Evolutionary conservation across 495 filamentous ascomycete species (phyloP).

Genomic region (Talaromyces liani): DNA sequence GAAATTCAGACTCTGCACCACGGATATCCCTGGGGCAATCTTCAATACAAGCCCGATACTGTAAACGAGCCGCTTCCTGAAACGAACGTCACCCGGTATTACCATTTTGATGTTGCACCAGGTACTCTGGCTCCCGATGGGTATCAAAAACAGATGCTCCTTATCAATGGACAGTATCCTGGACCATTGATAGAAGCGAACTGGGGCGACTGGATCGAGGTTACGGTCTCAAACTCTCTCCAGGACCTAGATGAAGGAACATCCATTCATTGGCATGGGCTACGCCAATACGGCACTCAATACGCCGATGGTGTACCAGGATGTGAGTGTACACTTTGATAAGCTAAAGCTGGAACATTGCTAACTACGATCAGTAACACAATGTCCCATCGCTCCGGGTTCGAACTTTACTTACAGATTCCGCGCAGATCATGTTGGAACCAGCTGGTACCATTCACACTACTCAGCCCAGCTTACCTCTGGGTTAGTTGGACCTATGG

Average conservation of each 20-base stretch:
- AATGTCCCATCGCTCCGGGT: constrained; percentile 23
- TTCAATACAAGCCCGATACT: too few relatives aligned
- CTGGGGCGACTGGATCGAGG: constrained; percentile 35
- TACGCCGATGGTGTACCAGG: constrained; percentile 8
- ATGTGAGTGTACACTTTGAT: constrained; percentile 8
- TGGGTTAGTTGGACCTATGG: constrained; percentile 21
- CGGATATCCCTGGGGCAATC: too few relatives aligned
- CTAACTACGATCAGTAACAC: constrained; percentile 3
- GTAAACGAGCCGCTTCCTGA: too few relatives aligned
- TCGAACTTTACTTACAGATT: constrained; percentile 46
- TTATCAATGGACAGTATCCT: constrained; percentile 32
- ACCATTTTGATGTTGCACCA: neutral
- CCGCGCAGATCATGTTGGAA: constrained; percentile 46
- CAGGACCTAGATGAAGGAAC: constrained; percentile 28
- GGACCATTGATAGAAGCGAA: too few relatives aligned
- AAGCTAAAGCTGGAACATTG: too few relatives aligned
- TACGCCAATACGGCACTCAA: constrained; percentile 18
- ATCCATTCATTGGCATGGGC: too few relatives aligned
- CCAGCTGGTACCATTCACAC: constrained; percentile 57
- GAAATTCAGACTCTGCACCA: too few relatives aligned
- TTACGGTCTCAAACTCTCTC: constrained; percentile 10
- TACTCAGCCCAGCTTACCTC: constrained; percentile 51
- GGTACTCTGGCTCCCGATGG: constrained; percentile 40
- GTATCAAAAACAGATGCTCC: constrained; percentile 27
- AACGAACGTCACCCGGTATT: neutral